A percentile compares a stretch with the other conserved stretches of the same genome.
phyloP scores from a whole-genome alignment of 164 flowering plant genomes.

The Liquidambar formosana region DNA sequence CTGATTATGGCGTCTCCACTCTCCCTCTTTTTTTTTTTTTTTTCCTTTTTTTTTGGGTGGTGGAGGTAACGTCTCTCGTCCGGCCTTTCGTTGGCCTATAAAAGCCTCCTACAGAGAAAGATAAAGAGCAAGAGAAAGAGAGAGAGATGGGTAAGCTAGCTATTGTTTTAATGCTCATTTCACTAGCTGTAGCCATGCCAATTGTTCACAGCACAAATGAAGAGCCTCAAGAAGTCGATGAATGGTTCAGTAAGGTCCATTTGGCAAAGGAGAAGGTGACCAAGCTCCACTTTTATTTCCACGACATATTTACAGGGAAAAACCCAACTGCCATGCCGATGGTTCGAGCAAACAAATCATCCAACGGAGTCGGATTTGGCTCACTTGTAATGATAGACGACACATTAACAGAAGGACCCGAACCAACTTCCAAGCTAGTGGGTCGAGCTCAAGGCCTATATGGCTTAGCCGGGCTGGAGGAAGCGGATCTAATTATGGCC shows the following conservation, averaged over 20 bases:
- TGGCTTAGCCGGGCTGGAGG: constrained; percentile 26
- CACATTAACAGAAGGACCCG: constrained; percentile 39
- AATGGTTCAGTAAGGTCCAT: neutral
- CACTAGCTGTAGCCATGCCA: neutral
- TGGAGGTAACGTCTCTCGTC: no score
- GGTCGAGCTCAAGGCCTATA: constrained; percentile 50
- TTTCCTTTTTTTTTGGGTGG: no score
- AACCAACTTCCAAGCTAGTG: constrained; percentile 31
- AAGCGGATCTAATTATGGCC: constrained; percentile 33
- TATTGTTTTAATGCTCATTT: neutral
- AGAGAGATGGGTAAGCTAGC: constrained; percentile 4
- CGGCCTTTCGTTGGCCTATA: no score
- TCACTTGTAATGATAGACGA: constrained; percentile 32
- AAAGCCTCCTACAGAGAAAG: no score
- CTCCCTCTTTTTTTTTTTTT: no score
- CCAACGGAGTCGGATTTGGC: constrained; percentile 30
- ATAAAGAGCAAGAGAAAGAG: constrained; percentile 2
- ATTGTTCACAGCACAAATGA: neutral
- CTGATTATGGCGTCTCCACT: no score
- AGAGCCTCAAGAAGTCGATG: constrained; percentile 5
- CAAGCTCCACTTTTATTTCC: constrained; percentile 1
- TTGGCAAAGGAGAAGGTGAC: neutral
- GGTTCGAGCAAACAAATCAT: constrained; percentile 19
- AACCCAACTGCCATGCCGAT: constrained; percentile 35
- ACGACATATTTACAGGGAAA: constrained; percentile 14